These are phyloP conservation scores for Tolypocladium tropicale DNA, from an alignment of 2,329 filamentous ascomycete genomes.

Conservation along the genomic window DNA sequence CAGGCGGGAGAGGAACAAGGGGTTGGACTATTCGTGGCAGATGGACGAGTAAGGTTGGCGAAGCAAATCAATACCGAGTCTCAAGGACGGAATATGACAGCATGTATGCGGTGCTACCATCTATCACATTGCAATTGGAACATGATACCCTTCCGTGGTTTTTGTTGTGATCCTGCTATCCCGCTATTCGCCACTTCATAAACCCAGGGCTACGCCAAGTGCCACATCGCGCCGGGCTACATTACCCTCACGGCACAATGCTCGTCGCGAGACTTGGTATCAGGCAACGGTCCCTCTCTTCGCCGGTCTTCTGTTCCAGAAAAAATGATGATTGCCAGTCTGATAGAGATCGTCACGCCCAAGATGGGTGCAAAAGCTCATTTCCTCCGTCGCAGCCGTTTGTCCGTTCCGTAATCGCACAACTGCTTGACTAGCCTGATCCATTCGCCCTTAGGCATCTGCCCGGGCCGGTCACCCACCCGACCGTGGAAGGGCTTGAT, in stretches of 20 bases:
- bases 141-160: background rate
- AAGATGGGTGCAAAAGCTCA: conserved; percentile 8
- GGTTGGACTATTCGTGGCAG: conserved; percentile 87
- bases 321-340: background rate
- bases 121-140: background rate
- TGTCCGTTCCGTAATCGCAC: conserved; percentile 43
- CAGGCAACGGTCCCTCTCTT: background rate
- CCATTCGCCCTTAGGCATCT: conserved; percentile 45
- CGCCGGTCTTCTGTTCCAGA: background rate
- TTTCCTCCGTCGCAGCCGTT: conserved; percentile 34
- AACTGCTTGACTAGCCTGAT: conserved; percentile 48
- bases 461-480: conserved; percentile 38
- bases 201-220: background rate
- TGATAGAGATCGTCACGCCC: background rate
- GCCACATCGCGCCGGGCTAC: background rate
- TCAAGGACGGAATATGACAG: background rate
- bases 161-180: background rate
- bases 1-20: conserved; percentile 61
- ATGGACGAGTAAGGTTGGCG: conserved; percentile 64
- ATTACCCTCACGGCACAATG: background rate
- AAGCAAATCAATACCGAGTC: conserved; percentile 11
- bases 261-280: background rate
- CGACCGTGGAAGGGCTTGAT: conserved; percentile 44
- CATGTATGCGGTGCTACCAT: background rate
- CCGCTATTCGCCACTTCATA: background rate